Percentiles rank a stretch among this genome's conserved stretches.
These are phyloP conservation scores for Musa troglodytarum DNA, from an alignment of 176 grass and related monocot genomes.

Conservation along the genomic window DNA sequence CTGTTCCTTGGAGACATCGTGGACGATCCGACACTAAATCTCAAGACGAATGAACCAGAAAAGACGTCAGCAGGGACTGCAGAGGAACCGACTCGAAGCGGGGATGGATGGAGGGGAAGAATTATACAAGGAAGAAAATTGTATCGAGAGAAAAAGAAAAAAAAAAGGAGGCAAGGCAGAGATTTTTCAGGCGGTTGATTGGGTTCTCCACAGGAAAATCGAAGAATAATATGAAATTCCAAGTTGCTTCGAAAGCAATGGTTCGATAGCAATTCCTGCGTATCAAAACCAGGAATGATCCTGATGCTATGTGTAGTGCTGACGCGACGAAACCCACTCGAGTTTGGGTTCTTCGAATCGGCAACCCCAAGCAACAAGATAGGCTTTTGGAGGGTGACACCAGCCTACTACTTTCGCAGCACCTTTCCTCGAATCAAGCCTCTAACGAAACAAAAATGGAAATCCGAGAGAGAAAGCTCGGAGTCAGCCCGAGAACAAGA, in stretches of 20 bases:
- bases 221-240: constrained; percentile 22
- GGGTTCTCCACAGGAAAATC: constrained; percentile 28
- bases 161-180: constrained; percentile 8
- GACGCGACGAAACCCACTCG: not conserved
- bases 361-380: not conserved
- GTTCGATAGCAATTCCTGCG: not conserved
- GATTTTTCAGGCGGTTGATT: constrained; percentile 17
- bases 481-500: not conserved
- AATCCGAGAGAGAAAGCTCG: not conserved
- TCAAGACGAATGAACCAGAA: not conserved
- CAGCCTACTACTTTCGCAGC: not conserved
- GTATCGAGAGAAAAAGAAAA: not conserved
- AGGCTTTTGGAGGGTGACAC: not conserved
- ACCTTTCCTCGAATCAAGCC: not conserved
- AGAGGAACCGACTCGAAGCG: no score
- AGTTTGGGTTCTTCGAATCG: not conserved
- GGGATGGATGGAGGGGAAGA: no score
- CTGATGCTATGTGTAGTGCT: not conserved
- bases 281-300: not conserved
- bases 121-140: no score
- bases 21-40: constrained; percentile 1
- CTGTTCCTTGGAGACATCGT: constrained; percentile 52
- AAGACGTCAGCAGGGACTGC: not conserved
- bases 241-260: constrained; percentile 18
- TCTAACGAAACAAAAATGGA: no score